Evolutionary conservation across 140 eudicot species (phyloP), one percentile per base, ranked within the genome.

Genomic region (Cichorium intybus): DNA sequence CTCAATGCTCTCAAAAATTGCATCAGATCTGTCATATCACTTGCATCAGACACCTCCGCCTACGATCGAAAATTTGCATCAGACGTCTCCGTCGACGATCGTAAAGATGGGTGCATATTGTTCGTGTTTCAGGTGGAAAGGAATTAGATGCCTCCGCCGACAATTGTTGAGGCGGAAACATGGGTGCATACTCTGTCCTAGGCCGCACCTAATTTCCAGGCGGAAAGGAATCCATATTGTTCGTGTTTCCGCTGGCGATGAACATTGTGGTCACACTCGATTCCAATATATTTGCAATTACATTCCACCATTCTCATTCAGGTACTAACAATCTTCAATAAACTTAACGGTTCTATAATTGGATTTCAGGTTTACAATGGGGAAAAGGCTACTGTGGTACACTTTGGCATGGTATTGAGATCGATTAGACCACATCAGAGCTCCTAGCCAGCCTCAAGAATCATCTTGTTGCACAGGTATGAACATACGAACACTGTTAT

Each of bases 311-410:
- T 18, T 11, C 14, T 29, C 23, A 58, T n/a, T n/a, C n/a, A n/a
- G n/a, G n/a, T n/a, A n/a, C n/a, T n/a, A n/a, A n/a, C n/a, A n/a
- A n/a, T n/a, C n/a, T n/a, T n/a, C n/a, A n/a, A n/a, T n/a, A n/a
- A n/a, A n/a, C n/a, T n/a, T n/a, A n/a, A n/a, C n/a, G 43, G 24
- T 57, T 39, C 51, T 24, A 2, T 41, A 11, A 7, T 5, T 35
- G 27, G 46, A 45, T 56, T 24, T n/a, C 76, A 91, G 97, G 97
- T 91, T 10, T 80, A 87, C 73, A 87, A 35, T 91, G 97, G 97
- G 97, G 97, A 18, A 91, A 91, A 79, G 96, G 97, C 56, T 91
- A 91, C 24, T 91, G 97, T 80, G n/a, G 97, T 66, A 95, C 97
- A 50, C 74, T 91, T 43, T 96, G 97, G 12, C 96, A 87, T 67